Evolutionary conservation across 768 basidiomycete genomes (phyloP).

Genomic region (Russula vinacea): DNA sequence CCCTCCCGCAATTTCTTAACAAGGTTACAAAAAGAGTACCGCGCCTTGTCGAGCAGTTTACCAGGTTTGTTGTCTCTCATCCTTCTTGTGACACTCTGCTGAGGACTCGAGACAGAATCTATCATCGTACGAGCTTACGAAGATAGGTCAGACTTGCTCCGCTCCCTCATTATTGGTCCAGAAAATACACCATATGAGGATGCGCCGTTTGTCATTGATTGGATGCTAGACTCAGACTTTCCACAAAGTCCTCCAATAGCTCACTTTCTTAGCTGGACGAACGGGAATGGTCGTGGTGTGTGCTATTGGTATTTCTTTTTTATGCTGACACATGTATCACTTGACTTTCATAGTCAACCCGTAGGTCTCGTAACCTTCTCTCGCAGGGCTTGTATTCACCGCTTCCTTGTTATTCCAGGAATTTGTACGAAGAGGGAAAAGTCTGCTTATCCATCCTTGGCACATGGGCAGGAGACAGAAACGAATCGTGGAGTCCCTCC

Average conservation of each 20-base stretch:
- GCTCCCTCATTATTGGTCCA: slow-evolving; percentile 88
- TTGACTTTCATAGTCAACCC: slow-evolving; percentile 56
- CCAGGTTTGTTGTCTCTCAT: slow-evolving; percentile 55
- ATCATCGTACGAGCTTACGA: slow-evolving; percentile 90
- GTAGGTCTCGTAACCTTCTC: slow-evolving; percentile 44
- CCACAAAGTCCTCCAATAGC: slow-evolving; percentile 81
- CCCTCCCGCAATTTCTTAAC: slow-evolving; percentile 71
- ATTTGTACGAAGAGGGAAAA: slow-evolving; percentile 93
- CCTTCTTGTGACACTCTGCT: not conserved
- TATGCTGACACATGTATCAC: slow-evolving; percentile 6
- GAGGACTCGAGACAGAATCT: slow-evolving; percentile 50
- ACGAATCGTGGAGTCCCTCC: slow-evolving; percentile 81
- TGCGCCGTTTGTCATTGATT: slow-evolving; percentile 93
- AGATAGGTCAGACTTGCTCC: slow-evolving; percentile 80
- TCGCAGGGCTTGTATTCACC: not conserved
- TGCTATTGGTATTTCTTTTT: slow-evolving; percentile 11
- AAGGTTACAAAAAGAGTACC: slow-evolving; percentile 81
- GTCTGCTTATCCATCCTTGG: slow-evolving; percentile 89
- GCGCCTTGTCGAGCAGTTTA: slow-evolving; percentile 69
- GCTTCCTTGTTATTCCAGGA: slow-evolving; percentile 42
- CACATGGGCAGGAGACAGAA: slow-evolving; percentile 88
- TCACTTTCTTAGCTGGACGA: slow-evolving; percentile 91
- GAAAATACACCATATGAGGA: slow-evolving; percentile 94
- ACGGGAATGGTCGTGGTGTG: slow-evolving; percentile 84
- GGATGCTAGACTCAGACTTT: slow-evolving; percentile 83